Percentiles rank a stretch among this genome's conserved stretches.
phyloP scores from a whole-genome alignment of 345 rosid species.

The Clarkia xantiana region DNA sequence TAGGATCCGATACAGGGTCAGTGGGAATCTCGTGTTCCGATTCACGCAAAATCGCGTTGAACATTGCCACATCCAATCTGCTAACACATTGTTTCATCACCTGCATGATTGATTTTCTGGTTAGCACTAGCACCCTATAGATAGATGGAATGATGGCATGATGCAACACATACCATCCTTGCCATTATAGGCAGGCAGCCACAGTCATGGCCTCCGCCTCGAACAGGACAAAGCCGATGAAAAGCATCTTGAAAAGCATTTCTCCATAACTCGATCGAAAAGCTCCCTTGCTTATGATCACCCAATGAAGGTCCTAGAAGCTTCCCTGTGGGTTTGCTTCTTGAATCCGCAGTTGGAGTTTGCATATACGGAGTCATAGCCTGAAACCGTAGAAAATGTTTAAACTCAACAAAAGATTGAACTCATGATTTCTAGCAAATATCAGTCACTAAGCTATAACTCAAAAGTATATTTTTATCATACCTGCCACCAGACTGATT shows the following conservation, averaged over 20 bases:
- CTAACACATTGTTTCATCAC: constrained; percentile 74
- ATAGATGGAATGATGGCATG: too few relatives aligned
- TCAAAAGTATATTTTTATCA: too few relatives aligned
- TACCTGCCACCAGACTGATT: constrained; percentile 99
- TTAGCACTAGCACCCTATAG: not conserved
- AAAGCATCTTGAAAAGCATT: constrained; percentile 71
- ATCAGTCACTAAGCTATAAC: too few relatives aligned
- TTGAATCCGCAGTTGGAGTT: constrained; percentile 31
- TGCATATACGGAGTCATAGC: constrained; percentile 90
- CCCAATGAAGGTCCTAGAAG: constrained; percentile 64
- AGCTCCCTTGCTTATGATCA: constrained; percentile 68
- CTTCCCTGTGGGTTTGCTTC: constrained; percentile 30
- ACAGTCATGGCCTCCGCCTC: constrained; percentile 79
- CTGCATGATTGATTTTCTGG: constrained; percentile 16
- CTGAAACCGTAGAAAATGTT: constrained; percentile 18
- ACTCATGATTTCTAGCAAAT: too few relatives aligned
- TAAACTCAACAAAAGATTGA: too few relatives aligned
- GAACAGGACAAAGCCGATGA: constrained; percentile 70
- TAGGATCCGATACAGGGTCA: constrained; percentile 90
- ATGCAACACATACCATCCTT: constrained; percentile 34
- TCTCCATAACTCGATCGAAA: constrained; percentile 65
- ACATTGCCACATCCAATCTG: constrained; percentile 91
- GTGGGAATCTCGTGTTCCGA: constrained; percentile 90
- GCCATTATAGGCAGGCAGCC: constrained; percentile 83
- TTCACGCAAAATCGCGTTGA: constrained; percentile 89